Percentiles rank a stretch among this genome's conserved stretches.
These are phyloP conservation scores for Bretschneidera sinensis DNA, from an alignment of 345 rosid species.

Conservation along the genomic window DNA sequence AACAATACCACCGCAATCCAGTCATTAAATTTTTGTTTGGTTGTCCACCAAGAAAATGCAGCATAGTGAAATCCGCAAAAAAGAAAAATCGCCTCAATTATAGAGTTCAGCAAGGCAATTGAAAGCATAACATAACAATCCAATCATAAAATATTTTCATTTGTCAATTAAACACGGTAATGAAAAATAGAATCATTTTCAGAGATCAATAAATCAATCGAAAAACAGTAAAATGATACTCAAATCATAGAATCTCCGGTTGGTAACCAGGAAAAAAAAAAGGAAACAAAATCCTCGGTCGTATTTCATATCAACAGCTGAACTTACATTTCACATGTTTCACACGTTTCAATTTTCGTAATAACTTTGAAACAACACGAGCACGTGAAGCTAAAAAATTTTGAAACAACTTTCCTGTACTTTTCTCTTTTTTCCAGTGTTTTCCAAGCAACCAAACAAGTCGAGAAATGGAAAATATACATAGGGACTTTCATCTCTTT, in stretches of 20 bases:
- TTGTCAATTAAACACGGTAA: not conserved
- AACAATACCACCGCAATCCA: constrained; percentile 3
- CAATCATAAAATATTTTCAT: not conserved
- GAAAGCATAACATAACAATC: not conserved
- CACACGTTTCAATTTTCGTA: not conserved
- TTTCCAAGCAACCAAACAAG: constrained; percentile 2
- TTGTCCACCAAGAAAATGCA: no score
- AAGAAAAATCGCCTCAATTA: constrained; percentile 4
- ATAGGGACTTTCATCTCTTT: not conserved
- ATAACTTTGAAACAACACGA: not conserved
- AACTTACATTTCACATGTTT: no score
- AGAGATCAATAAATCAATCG: not conserved
- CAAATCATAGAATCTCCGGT: not conserved
- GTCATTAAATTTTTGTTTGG: not conserved
- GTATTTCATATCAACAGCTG: no score
- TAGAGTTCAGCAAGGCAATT: not conserved
- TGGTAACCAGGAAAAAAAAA: not conserved
- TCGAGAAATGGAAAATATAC: not conserved
- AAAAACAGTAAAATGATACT: not conserved
- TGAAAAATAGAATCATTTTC: not conserved
- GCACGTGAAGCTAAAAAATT: not conserved
- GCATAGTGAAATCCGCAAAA: no score
- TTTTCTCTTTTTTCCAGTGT: not conserved
- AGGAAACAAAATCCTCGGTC: not conserved
- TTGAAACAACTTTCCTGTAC: not conserved